phyloP scores from a whole-genome alignment of 306 rosid genomes.

The Pyrus bretschneideri region DNA sequence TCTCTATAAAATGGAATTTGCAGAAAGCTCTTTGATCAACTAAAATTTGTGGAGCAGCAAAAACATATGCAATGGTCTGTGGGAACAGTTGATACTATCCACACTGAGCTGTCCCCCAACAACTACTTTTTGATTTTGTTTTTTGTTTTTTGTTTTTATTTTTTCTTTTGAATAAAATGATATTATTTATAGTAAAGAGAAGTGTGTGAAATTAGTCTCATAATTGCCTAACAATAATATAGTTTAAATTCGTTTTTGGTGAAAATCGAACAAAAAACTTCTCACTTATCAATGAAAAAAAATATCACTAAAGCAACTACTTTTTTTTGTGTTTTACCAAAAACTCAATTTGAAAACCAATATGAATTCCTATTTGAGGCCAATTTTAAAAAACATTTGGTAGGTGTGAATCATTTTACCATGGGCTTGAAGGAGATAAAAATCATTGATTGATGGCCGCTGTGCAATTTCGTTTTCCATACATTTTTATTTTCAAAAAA shows the following conservation, averaged over 20 bases:
- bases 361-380: neutral
- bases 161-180: too few species aligned
- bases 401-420: neutral
- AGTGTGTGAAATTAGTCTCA: rapidly evolving
- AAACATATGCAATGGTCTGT: neutral
- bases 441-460: neutral
- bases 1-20: neutral
- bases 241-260: rapidly evolving
- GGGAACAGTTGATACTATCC: neutral
- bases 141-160: too few species aligned
- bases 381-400: neutral
- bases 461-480: neutral
- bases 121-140: too few species aligned
- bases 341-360: neutral
- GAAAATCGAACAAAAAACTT: too few species aligned
- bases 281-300: rapidly evolving
- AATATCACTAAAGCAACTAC: too few species aligned
- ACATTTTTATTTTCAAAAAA: too few species aligned
- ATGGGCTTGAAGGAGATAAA: neutral
- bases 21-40: neutral
- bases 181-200: too few species aligned
- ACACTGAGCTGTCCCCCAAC: too few species aligned
- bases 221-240: too few species aligned
- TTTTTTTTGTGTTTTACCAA: neutral
- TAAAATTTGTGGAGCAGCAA: neutral